Evolutionary conservation across 129 eudicot genomes (phyloP).

Genomic region (Gnaphalium uliginosum): DNA sequence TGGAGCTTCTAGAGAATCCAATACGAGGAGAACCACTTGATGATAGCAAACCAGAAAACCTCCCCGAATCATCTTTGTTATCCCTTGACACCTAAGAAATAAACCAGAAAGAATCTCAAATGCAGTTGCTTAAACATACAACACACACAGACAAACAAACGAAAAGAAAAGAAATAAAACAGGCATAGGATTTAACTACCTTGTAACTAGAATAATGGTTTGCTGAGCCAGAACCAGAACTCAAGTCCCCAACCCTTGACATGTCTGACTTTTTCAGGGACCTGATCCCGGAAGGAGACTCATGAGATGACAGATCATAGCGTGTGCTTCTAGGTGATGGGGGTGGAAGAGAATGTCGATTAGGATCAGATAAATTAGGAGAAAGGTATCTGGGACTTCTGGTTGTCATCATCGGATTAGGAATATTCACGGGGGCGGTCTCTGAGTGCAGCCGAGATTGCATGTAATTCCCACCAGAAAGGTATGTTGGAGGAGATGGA

Average conservation of each 20-base stretch:
- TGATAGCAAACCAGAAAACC: constrained; percentile 88
- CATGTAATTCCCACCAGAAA: constrained; percentile 51
- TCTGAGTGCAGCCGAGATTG: constrained; percentile 68
- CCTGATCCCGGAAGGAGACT: constrained; percentile 79
- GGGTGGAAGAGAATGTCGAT: constrained; percentile 83
- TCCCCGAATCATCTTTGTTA: constrained; percentile 86
- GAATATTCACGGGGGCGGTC: constrained; percentile 90
- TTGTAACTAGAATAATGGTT: constrained; percentile 52
- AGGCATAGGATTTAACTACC: constrained; percentile 37
- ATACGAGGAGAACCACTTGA: constrained; percentile 91
- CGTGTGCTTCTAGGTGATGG: constrained; percentile 72
- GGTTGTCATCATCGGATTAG: constrained; percentile 61
- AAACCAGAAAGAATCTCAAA: constrained; percentile 20
- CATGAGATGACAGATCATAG: constrained; percentile 67
- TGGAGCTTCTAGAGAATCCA: constrained; percentile 90
- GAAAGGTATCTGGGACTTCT: constrained; percentile 79
- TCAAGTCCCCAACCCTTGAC: constrained; percentile 64
- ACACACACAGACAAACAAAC: neutral
- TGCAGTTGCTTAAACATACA: constrained; percentile 6
- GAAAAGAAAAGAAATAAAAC: neutral
- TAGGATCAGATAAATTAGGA: constrained; percentile 91
- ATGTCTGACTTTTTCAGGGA: constrained; percentile 63
- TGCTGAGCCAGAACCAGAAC: constrained; percentile 47
- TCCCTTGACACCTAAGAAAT: constrained; percentile 66
- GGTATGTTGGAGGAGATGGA: constrained; percentile 76